Evolutionary conservation across 2,329 filamentous ascomycete species (phyloP), one percentile per base, ranked within the genome.

Genomic region (Alternaria burnsii): DNA sequence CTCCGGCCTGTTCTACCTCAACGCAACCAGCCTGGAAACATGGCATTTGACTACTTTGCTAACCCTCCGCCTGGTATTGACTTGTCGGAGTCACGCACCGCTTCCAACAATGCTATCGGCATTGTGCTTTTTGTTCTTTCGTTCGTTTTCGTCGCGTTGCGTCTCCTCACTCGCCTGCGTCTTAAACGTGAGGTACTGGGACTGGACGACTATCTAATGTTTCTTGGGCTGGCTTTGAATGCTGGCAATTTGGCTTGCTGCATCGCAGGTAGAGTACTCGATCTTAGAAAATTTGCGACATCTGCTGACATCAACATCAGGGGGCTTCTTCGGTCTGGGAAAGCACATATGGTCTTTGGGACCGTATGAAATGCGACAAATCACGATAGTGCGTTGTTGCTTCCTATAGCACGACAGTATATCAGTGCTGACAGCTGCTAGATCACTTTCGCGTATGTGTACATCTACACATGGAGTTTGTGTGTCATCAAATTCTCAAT

Each of bases 401-500:
- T 4, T 26, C 16, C n/a, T 4, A 6, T 20, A n/a, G 1, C n/a
- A 4, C 3, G 10, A 16, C 3, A 9, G 11, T 24, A 24, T 7
- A 9, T n/a, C 7, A 12, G 9, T 36, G 22, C 55, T 50, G 18
- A 43, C n/a, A 0, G 18, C n/a, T 18, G 30, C 3, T n/a, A 72
- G 70, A 73, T 71, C 28, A 71, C 69, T 0, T 73, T 71, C 18
- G 67, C 62, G 2, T 73, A 71, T 38, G 68, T 71, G 4, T 71
- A 67, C 57, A 70, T 73, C 41, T 71, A 73, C 42, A 63, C 68
- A 3, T 73, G 69, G 68, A 71, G 69, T 40, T 62, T 73, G 0
- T 71, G 65, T 40, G 58, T 71, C 7, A 73, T 73, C 55, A 73
- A 73, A 41, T 68, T 66, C 47, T 71, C 69, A 0, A 71, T 73